phyloP scores from a whole-genome alignment of 2,329 filamentous ascomycete species.

The Penicillium verrucosum region DNA sequence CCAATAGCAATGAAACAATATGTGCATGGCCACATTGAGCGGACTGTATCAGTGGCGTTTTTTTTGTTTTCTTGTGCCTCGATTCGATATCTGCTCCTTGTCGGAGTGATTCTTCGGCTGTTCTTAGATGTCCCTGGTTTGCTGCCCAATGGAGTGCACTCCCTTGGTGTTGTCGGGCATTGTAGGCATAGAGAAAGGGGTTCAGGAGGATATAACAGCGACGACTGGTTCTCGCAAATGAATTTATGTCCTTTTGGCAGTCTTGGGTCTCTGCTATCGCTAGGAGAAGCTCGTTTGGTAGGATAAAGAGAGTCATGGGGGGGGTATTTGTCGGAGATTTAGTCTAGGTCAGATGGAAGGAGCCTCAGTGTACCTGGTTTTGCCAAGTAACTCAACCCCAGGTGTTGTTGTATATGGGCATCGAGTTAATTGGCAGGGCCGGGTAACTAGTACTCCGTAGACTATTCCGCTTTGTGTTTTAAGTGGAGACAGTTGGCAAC shows the following conservation, averaged over 20 bases:
- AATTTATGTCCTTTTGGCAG: background rate
- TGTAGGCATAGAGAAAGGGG: constrained; percentile 1
- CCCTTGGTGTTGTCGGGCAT: background rate
- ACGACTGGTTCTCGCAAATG: background rate
- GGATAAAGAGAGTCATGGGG: constrained; percentile 1
- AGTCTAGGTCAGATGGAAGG: background rate
- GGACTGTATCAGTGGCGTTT: background rate
- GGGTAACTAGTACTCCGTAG: background rate
- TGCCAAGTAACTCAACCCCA: no score
- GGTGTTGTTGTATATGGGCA: no score
- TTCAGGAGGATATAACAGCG: background rate
- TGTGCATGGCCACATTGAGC: background rate
- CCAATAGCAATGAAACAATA: background rate
- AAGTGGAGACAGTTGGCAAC: background rate
- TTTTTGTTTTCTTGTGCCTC: background rate
- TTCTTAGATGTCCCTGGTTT: background rate
- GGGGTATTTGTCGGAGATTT: background rate
- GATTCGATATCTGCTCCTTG: constrained; percentile 1
- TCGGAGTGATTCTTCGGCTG: background rate
- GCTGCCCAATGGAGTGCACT: constrained; percentile 7
- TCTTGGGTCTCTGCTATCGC: background rate
- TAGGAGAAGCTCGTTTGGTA: constrained; percentile 8
- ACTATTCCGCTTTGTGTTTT: background rate
- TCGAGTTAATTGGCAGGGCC: no score
- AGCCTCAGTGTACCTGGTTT: background rate